Percentiles rank a stretch among this genome's conserved stretches.
phyloP scores from a whole-genome alignment of 1,284 basidiomycete genomes.

The Marasmius fiardii region DNA sequence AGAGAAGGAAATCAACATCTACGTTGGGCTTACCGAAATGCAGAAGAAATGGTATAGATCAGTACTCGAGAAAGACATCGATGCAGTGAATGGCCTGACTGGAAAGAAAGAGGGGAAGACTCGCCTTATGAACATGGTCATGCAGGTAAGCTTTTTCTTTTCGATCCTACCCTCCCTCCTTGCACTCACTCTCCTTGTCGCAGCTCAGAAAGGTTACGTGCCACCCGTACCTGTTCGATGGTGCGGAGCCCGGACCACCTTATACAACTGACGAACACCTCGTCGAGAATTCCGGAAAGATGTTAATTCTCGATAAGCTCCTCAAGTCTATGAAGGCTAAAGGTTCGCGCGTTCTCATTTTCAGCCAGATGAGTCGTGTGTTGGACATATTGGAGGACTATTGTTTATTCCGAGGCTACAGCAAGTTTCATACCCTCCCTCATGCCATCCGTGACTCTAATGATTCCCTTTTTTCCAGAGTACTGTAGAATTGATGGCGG shows the following conservation, averaged over 20 bases:
- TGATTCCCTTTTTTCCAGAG: constrained; percentile 42
- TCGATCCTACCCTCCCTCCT: not conserved
- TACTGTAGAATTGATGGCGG: constrained; percentile 98
- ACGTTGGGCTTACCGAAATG: constrained; percentile 97
- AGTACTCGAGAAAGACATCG: constrained; percentile 97
- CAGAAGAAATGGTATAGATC: constrained; percentile 98
- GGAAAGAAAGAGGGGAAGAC: constrained; percentile 99
- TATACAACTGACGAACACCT: constrained; percentile 99
- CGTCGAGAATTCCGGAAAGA: constrained; percentile 93
- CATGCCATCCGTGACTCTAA: not conserved
- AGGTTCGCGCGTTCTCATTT: constrained; percentile 94
- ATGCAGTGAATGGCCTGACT: constrained; percentile 93
- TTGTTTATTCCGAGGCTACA: constrained; percentile 88
- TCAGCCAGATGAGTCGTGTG: constrained; percentile 98
- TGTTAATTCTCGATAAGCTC: constrained; percentile 96
- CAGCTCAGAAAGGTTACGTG: constrained; percentile 81
- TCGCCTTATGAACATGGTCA: constrained; percentile 97
- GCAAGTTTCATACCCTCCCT: constrained; percentile 45
- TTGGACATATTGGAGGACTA: constrained; percentile 97
- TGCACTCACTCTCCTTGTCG: not conserved
- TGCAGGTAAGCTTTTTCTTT: constrained; percentile 71
- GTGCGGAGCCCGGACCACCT: constrained; percentile 95
- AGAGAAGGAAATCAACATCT: constrained; percentile 99
- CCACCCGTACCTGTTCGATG: constrained; percentile 85
- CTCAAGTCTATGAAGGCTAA: constrained; percentile 87